Evolutionary conservation across 768 basidiomycete genomes (phyloP).

Genomic region (Mycena rosella): DNA sequence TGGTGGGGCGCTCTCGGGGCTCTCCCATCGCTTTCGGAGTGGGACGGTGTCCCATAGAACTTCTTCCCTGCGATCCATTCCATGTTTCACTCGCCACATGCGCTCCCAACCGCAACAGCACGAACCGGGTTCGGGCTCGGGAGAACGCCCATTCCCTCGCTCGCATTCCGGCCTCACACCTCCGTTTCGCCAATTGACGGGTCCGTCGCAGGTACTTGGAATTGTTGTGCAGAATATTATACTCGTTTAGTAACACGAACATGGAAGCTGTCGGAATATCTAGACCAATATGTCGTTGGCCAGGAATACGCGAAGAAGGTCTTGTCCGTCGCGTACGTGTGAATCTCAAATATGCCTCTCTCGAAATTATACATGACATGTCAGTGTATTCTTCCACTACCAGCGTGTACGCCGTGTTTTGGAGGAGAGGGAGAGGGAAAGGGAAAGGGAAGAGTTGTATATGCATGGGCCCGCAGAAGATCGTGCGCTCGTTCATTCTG

Average conservation of each 20-base stretch:
- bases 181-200: conserved; percentile 47
- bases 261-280: conserved; percentile 82
- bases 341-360: conserved; percentile 4
- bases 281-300: conserved; percentile 91
- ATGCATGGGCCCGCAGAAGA: conserved; percentile 30
- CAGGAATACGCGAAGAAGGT: conserved; percentile 95
- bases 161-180: conserved; percentile 19
- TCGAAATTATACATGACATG: conserved; percentile 1
- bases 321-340: conserved; percentile 90
- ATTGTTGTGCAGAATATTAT: not conserved
- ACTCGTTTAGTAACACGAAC: not conserved
- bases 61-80: not conserved
- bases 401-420: conserved; percentile 90
- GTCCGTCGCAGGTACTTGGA: conserved; percentile 61
- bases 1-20: too few relatives aligned
- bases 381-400: conserved; percentile 95
- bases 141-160: conserved; percentile 18
- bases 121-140: not conserved
- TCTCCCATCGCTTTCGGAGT: not conserved
- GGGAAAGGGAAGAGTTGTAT: conserved; percentile 36
- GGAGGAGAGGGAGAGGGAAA: too few relatives aligned
- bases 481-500: conserved; percentile 28
- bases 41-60: conserved; percentile 1
- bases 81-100: conserved; percentile 8
- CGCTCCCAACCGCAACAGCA: conserved; percentile 29